Evolutionary conservation across 495 filamentous ascomycete species (phyloP), one percentile per base, ranked within the genome.

Genomic region (Durotheca rogersii): DNA sequence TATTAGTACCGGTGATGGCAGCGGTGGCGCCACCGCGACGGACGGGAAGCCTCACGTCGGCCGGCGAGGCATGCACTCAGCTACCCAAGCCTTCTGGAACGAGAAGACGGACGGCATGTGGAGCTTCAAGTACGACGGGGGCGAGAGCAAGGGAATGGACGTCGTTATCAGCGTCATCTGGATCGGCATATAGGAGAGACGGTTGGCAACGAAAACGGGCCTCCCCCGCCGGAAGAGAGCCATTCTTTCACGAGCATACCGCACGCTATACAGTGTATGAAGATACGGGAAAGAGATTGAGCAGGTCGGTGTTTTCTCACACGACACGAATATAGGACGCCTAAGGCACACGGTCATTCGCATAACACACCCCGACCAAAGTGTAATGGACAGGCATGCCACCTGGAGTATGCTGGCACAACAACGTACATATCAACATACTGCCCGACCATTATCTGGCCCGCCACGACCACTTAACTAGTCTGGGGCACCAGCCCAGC

Each of bases 21-120:
- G 55, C 49, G 64, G 61, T 17, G 70, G 67, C 43, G 56, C 69
- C 37, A 70, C 68, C 30, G 69, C 63, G 1, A 76, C 73, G 9
- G 72, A 78, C 51, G 78, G 74, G 30, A 80, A 79, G 69, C 71
- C 72, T 4, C 77, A 86, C 65, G 82, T 81, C 18, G 91, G 90
- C 33, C 82, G 90, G 50, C 81, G 92, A 41, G 93, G 93, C 32
- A 96, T 98, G 93, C 93, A 98, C 76, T 88, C 83, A 52, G 93
- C 93, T 11, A 88, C 86, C 1, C 93, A 89, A 31, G 94, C 90
- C 1, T 98, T 87, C 76, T 98, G 93, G 93, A 92, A 97, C 66
- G 89, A 93, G 61, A 91, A 94, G 76, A 89, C 83, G 47, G 93
- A 98, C 62, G 93, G 93, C 41, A 95, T 94, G 87, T 98, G 89